Base-by-base conservation (phyloP, 345 rosid genomes). In the Jatropha curcas region DNA sequence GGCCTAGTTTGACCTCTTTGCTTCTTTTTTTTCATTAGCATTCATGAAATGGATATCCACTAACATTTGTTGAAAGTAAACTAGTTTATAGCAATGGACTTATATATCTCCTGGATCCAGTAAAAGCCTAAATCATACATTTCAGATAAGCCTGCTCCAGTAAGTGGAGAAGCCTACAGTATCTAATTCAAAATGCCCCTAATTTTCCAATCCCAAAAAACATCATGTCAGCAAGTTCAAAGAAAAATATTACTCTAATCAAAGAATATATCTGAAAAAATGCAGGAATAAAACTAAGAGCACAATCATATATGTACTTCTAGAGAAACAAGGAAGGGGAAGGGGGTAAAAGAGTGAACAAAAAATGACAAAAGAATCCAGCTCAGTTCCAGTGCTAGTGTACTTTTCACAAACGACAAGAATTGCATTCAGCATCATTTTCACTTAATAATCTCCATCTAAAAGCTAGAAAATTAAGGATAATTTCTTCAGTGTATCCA, bases 311-410 rank as follows among this genome's bases (percentile, higher is more conserved):
- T 25, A 24, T 24, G 27, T 4, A n/a, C 31, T 6, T 24, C 5
- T 8, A 22, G 59, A 24, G 27, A 24, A 24, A 24, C 30, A 24
- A 22, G 12, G 59, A 55, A 1, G 28, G 11, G 30, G 10, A 11
- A 7, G 28, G 13, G 37, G 62, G 37, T 28, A 57, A 59, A 22
- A 60, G 34, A 60, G 22, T 0, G 12, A 33, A 60, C 37, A 60
- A 60, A 60, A 60, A 20, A n/a, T n/a, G n/a, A n/a, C n/a, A 58
- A 28, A 30, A 59, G n/a, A 59, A 59, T 22, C 59, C 6, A 55
- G 11, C 9, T 8, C 2, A n/a, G 1, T 5, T 31, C 51, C 19
- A 46, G 51, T 35, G 64, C 2, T 11, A 19, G 24, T 19, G 22
- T 20, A 60, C 33, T 10, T 10, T 53, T 22, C 25, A 53, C 3